These are phyloP conservation scores for Diaporthe longicolla DNA, from an alignment of 2,329 filamentous ascomycete species.

Conservation along the genomic window DNA sequence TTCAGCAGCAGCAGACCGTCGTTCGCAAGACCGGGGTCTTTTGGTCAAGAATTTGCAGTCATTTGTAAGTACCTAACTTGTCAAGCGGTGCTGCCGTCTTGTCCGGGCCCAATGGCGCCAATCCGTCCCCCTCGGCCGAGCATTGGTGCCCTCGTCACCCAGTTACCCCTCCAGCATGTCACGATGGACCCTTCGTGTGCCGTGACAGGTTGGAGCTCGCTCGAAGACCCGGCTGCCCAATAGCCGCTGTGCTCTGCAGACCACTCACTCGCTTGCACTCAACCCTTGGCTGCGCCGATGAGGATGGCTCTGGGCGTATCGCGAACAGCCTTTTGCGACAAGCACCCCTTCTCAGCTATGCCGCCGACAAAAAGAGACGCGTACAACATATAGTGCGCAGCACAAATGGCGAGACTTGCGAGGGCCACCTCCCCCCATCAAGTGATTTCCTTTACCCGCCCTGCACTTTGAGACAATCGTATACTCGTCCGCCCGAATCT, in stretches of 20 bases:
- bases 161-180: slow-evolving; percentile 31
- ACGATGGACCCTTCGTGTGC: slow-evolving; percentile 23
- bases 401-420: slow-evolving; percentile 5
- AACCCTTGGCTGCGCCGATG: slow-evolving; percentile 14
- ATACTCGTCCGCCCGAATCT: background rate
- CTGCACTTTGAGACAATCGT: slow-evolving; percentile 6
- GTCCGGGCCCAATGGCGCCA: slow-evolving; percentile 11
- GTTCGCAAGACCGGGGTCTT: background rate
- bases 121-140: background rate
- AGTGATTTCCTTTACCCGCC: background rate
- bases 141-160: slow-evolving; percentile 9
- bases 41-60: slow-evolving; percentile 8
- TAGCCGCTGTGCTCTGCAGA: slow-evolving; percentile 23
- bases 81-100: background rate
- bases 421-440: slow-evolving; percentile 17
- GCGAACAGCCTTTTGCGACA: background rate
- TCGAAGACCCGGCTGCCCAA: slow-evolving; percentile 5
- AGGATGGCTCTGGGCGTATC: slow-evolving; percentile 7
- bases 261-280: slow-evolving; percentile 10
- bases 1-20: background rate
- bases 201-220: slow-evolving; percentile 16
- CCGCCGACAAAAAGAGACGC: slow-evolving; percentile 3
- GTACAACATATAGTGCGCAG: slow-evolving; percentile 8
- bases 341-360: background rate
- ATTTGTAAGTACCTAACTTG: slow-evolving; percentile 7